Percentiles rank a stretch among this genome's conserved stretches.
Conservation (phyloP, 1,139 yeast genomes). For the Taiozyma sp. region DNA sequence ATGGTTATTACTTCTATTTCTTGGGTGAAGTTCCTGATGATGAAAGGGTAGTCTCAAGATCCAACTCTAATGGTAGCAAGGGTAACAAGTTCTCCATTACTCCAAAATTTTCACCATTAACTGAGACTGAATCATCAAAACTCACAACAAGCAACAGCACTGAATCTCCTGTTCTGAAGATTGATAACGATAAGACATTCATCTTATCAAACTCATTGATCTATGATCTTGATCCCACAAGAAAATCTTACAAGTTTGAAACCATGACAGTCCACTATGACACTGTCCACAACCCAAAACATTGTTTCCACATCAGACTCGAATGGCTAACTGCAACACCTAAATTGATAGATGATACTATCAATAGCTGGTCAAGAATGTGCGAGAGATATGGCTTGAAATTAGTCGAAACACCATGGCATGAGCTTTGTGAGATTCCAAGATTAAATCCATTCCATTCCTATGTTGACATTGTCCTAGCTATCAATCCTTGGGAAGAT, state of each 20-base stretch:
- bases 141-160: constrained; percentile 1
- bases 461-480: constrained; percentile 61
- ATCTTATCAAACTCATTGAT: constrained; percentile 46
- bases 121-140: constrained; percentile 10
- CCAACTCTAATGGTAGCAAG: constrained; percentile 10
- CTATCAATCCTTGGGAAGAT: constrained; percentile 64
- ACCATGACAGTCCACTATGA: constrained; percentile 83
- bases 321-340: constrained; percentile 95
- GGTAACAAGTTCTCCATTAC: constrained; percentile 14
- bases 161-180: constrained; percentile 1
- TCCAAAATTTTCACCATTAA: constrained; percentile 11
- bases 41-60: constrained; percentile 5
- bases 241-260: constrained; percentile 74
- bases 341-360: constrained; percentile 82
- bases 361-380: constrained; percentile 73
- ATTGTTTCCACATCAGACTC: constrained; percentile 84
- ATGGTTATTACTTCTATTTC: constrained; percentile 90
- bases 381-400: constrained; percentile 85
- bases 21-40: constrained; percentile 31
- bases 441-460: constrained; percentile 83
- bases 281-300: constrained; percentile 89
- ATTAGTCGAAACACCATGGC: constrained; percentile 92
- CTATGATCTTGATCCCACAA: constrained; percentile 72
- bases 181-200: constrained; percentile 20
- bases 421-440: constrained; percentile 77